Base-by-base conservation (phyloP, 441 rosid genomes). In the Populus tomentosa region DNA sequence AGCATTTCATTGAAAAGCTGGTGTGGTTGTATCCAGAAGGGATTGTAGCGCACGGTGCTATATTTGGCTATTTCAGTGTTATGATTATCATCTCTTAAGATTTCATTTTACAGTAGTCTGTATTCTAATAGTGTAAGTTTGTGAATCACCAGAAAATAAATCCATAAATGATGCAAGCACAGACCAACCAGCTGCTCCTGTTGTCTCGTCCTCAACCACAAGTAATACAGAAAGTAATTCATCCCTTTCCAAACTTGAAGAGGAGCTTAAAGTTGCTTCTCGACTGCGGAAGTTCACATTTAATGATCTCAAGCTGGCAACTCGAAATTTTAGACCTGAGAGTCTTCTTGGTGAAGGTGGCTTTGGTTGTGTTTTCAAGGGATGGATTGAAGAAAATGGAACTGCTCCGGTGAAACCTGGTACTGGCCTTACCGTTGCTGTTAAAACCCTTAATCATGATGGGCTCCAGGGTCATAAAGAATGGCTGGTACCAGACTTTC, bases 221-320 rank as follows among this genome's bases (percentile, higher is more conserved):
- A 95, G 99, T 80, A 94, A 88, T 82, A 83, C 97, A 61, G 99
- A 93, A 79, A 93, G 97, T 84, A 91, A 87, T 84, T 85, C 95
- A 42, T 93, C 98, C 13, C 88, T 95, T 81, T 93, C 95, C 63
- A 95, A 90, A 85, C 92, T 95, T 23, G 97, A 94, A 80, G 99
- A 95, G 83, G 99, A 93, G 78, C 95, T 95, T 73, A 95, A 89
- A 88, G 85, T 92, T 84, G 92, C 95, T 82, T 90, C 98, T 28
- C 30, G 30, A 28, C 30, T 28, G 30, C 30, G 30, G 30, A 28
- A 28, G 30, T 28, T 28, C 30, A 28, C 30, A 28, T 28, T 28
- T 28, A 28, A 28, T 28, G 30, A 28, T 28, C 30, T 28, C 30
- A 28, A 28, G 3, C 30, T 28, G 30, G 30, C 30, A 28, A 28